phyloP scores from a whole-genome alignment of 306 rosid species.

The Casuarina glauca region DNA sequence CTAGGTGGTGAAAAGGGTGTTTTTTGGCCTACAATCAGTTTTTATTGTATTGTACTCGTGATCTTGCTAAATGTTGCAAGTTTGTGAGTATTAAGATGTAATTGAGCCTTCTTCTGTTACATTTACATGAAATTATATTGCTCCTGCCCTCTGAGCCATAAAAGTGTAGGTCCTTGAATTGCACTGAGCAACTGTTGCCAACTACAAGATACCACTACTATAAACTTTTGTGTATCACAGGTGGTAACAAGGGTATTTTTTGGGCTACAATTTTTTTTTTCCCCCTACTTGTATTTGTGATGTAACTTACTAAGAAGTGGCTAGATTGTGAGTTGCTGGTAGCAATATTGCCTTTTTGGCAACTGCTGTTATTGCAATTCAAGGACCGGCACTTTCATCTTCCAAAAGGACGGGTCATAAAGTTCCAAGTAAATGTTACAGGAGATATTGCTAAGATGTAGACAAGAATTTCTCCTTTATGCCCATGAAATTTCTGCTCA shows the following conservation, averaged over 20 bases:
- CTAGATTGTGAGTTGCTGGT: no score
- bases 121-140: not conserved
- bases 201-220: not conserved
- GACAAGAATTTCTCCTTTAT: not conserved
- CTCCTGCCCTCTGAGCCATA: not conserved
- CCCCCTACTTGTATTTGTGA: no score
- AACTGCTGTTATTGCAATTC: no score
- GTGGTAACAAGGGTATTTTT: no score
- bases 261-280: no score
- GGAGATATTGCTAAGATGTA: not conserved
- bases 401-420: no score
- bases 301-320: no score
- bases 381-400: no score
- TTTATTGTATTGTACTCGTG: not conserved
- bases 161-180: not conserved
- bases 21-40: not conserved
- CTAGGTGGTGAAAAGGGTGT: not conserved
- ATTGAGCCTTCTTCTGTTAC: not conserved
- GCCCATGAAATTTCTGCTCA: not conserved
- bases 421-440: no score
- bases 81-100: not conserved
- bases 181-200: not conserved
- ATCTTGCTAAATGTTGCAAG: not conserved
- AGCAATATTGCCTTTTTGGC: no score
- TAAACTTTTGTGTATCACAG: not conserved